A percentile compares a stretch with the other conserved stretches of the same genome.
These are phyloP conservation scores for Pseudoperonospora humuli DNA, from an alignment of 352 stramenopile genomes.

Conservation along the genomic window DNA sequence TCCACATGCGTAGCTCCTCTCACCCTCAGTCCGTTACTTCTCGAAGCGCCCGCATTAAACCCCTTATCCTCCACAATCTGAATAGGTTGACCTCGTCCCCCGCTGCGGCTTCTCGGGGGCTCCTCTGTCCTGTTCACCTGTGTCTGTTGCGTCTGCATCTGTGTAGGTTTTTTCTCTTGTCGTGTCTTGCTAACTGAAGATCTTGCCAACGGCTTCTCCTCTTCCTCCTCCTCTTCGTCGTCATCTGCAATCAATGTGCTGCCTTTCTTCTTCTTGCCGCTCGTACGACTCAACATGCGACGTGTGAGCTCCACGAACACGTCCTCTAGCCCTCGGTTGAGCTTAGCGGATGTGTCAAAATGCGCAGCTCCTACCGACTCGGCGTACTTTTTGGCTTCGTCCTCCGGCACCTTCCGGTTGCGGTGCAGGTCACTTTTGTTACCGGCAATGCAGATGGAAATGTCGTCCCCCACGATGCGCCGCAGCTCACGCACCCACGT, in stretches of 20 bases:
- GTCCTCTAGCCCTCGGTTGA: slow-evolving; percentile 88
- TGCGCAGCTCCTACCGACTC: slow-evolving; percentile 82
- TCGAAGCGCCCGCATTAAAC: slow-evolving; percentile 22
- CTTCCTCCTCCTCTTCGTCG: slow-evolving; percentile 33
- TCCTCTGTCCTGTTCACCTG: slow-evolving; percentile 24
- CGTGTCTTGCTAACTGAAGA: slow-evolving; percentile 16
- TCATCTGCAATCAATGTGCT: slow-evolving; percentile 76
- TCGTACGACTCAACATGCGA: slow-evolving; percentile 61
- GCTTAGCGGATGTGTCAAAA: slow-evolving; percentile 88
- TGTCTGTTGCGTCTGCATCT: slow-evolving; percentile 11
- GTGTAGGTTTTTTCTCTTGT: slow-evolving; percentile 5
- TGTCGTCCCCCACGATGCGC: slow-evolving; percentile 87
- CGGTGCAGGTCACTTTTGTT: slow-evolving; percentile 91
- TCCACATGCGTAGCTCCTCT: slow-evolving; percentile 42
- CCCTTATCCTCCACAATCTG: slow-evolving; percentile 56
- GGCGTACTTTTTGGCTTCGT: slow-evolving; percentile 80
- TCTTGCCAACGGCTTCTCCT: slow-evolving; percentile 19
- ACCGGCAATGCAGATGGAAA: slow-evolving; percentile 87
- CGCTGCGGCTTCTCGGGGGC: slow-evolving; percentile 28
- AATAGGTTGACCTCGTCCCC: slow-evolving; percentile 44
- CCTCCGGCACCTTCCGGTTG: slow-evolving; percentile 80
- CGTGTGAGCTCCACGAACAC: slow-evolving; percentile 87
- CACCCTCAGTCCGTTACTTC: slow-evolving; percentile 36
- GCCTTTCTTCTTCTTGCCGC: slow-evolving; percentile 72
- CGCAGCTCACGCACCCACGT: slow-evolving; percentile 91